Conservation (phyloP, 164 flowering plant species). For the Dillenia suffruticosa region DNA sequence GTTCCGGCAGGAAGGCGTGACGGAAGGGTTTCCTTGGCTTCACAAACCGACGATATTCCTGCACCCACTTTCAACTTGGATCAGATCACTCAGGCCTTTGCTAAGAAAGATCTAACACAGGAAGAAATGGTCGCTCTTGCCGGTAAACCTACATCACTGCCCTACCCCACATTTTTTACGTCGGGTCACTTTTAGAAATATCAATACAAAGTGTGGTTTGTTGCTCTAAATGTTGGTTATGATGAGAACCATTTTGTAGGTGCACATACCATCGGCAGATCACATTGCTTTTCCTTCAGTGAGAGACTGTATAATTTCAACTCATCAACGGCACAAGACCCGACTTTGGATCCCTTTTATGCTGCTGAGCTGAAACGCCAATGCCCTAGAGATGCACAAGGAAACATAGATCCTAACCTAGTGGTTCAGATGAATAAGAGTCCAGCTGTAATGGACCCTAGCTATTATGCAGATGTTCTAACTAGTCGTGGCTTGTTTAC, state of each 20-base stretch:
- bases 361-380: slow-evolving; percentile 11
- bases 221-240: background rate
- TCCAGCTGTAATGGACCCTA: slow-evolving; percentile 11
- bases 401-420: background rate
- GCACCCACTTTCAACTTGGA: slow-evolving; percentile 2
- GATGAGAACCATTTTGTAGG: slow-evolving; percentile 2
- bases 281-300: slow-evolving; percentile 19
- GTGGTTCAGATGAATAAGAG: slow-evolving; percentile 19
- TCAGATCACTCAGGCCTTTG: slow-evolving; percentile 17
- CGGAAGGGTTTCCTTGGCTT: slow-evolving; percentile 18
- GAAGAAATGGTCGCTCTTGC: slow-evolving; percentile 24
- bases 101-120: slow-evolving; percentile 14
- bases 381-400: slow-evolving; percentile 12
- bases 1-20: slow-evolving; percentile 29
- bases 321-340: slow-evolving; percentile 10
- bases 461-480: slow-evolving; percentile 11
- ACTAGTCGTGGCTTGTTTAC: slow-evolving; percentile 13
- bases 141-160: slow-evolving; percentile 7
- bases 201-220: background rate
- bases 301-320: slow-evolving; percentile 18
- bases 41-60: slow-evolving; percentile 8
- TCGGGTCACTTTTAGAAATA: background rate
- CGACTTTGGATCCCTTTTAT: slow-evolving; percentile 14
- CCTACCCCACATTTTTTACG: background rate
- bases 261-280: slow-evolving; percentile 21